phyloP scores from a whole-genome alignment of 2,329 filamentous ascomycete genomes.

The Aspergillus unguis region DNA sequence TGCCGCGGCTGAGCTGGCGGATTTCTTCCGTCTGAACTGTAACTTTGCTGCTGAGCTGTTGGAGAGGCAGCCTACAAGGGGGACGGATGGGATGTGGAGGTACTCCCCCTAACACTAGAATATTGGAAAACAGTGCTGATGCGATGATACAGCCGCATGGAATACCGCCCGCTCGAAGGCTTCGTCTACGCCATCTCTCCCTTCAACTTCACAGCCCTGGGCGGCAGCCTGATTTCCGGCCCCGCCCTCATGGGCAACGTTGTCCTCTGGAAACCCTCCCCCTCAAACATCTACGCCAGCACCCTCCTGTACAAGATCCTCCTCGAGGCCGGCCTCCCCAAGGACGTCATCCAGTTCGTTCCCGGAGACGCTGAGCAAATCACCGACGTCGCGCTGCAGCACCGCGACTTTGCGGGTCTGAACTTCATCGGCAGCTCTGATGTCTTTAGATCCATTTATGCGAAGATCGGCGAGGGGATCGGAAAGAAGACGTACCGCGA shows the following conservation, averaged over 20 bases:
- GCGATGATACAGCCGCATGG: too few species aligned
- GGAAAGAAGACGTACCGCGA: conserved; percentile 70
- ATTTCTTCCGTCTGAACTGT: conserved; percentile 79
- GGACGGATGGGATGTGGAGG: background rate
- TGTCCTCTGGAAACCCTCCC: conserved; percentile 91
- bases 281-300: conserved; percentile 78
- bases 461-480: conserved; percentile 75
- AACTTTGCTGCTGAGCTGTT: conserved; percentile 2
- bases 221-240: conserved; percentile 44
- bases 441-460: conserved; percentile 84
- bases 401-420: conserved; percentile 77
- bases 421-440: conserved; percentile 92
- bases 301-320: conserved; percentile 87
- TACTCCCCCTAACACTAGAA: too few species aligned
- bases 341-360: conserved; percentile 86
- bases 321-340: conserved; percentile 81
- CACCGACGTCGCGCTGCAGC: conserved; percentile 69
- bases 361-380: conserved; percentile 82
- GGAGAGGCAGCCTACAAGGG: background rate
- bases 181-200: conserved; percentile 92
- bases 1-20: conserved; percentile 78
- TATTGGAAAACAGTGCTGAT: too few species aligned
- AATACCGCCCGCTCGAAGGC: conserved; percentile 87
- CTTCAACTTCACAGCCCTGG: conserved; percentile 97
- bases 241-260: conserved; percentile 64